Evolutionary conservation across 768 basidiomycete genomes (phyloP).

Genomic region (Russula ochroleuca): DNA sequence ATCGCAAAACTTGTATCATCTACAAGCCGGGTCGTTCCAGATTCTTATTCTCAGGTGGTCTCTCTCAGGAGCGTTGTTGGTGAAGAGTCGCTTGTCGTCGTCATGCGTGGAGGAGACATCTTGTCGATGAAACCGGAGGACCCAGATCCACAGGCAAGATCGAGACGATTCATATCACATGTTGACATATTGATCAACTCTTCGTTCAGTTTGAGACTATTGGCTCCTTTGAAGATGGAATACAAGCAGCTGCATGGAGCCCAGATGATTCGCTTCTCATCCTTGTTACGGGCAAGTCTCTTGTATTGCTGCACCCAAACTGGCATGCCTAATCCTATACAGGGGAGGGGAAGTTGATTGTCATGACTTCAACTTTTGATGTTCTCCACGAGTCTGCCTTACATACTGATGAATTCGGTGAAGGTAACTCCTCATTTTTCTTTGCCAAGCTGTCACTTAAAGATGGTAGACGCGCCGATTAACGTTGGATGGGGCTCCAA

Average conservation of each 20-base stretch:
- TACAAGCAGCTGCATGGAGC: constrained; percentile 81
- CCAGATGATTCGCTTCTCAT: constrained; percentile 88
- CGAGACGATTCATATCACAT: constrained; percentile 26
- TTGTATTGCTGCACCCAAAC: background rate
- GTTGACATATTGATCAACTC: background rate
- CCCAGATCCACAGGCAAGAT: constrained; percentile 42
- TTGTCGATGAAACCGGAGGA: constrained; percentile 57
- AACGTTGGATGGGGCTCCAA: constrained; percentile 98
- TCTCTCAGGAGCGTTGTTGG: constrained; percentile 59
- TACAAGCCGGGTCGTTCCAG: constrained; percentile 12
- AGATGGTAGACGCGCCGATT: constrained; percentile 68
- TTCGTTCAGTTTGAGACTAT: constrained; percentile 64
- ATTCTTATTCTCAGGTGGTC: constrained; percentile 38
- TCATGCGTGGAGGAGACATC: constrained; percentile 81
- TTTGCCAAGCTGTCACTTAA: background rate
- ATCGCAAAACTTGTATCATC: constrained; percentile 22
- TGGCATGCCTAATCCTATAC: constrained; percentile 1
- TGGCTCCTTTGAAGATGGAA: constrained; percentile 81
- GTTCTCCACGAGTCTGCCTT: constrained; percentile 76
- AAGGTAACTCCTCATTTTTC: constrained; percentile 47
- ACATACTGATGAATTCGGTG: constrained; percentile 74
- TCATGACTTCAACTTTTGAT: constrained; percentile 89
- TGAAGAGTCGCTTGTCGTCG: constrained; percentile 56
- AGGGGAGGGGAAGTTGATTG: constrained; percentile 75
- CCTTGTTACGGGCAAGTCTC: constrained; percentile 64